Percentiles rank a stretch among this genome's conserved stretches.
These are phyloP conservation scores for Euphorbia tirucalli DNA, from an alignment of 345 rosid species.

Conservation along the genomic window DNA sequence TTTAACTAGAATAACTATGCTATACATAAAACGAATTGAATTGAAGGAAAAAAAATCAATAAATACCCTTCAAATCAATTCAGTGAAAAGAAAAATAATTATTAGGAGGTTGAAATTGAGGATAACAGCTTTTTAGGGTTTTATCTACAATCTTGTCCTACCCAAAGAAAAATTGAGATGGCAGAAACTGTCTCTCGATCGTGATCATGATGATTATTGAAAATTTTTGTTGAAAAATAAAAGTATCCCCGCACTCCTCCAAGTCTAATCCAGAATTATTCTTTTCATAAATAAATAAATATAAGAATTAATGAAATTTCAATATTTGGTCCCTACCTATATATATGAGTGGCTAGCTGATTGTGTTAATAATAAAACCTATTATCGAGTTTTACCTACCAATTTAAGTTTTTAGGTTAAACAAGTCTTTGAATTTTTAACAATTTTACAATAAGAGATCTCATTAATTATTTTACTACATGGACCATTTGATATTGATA, in stretches of 20 bases:
- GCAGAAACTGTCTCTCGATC: neutral
- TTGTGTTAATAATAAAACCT: no score
- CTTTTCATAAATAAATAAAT: no score
- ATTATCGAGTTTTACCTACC: no score
- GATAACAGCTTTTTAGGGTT: slow-evolving; percentile 1
- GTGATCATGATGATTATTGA: neutral
- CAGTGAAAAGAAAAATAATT: neutral
- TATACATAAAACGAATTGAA: neutral
- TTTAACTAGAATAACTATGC: neutral
- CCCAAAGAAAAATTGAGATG: neutral
- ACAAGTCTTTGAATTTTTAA: no score
- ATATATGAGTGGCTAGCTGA: neutral
- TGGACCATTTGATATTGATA: no score
- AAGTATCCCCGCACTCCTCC: neutral
- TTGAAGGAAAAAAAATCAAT: neutral
- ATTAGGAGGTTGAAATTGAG: slow-evolving; percentile 4
- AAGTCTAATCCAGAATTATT: neutral
- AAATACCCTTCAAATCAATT: slow-evolving; percentile 6
- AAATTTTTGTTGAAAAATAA: slow-evolving; percentile 1
- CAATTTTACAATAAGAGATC: no score
- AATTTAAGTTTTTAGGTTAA: no score
- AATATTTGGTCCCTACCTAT: slow-evolving; percentile 5
- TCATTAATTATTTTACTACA: no score
- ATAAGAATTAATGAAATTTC: no score
- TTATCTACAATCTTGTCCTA: slow-evolving; percentile 2